A percentile compares a stretch with the other conserved stretches of the same genome.
phyloP scores from a whole-genome alignment of 768 basidiomycete genomes.

The Panaeolus papilionaceus region DNA sequence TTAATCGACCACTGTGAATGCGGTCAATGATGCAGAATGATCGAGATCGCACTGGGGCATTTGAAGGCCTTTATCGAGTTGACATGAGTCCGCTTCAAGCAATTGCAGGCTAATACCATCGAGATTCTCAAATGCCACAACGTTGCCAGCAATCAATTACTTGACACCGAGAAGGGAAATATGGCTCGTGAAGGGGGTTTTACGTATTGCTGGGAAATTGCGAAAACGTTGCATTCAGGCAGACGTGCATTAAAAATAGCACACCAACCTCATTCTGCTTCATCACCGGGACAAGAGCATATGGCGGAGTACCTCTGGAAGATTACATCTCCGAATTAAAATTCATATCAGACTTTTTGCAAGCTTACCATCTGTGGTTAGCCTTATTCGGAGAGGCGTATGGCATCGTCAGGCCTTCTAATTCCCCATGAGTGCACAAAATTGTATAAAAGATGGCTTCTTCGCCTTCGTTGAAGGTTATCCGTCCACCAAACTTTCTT shows the following conservation, averaged over 20 bases:
- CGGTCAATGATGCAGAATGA: no score
- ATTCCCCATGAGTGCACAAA: background rate
- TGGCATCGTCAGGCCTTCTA: background rate
- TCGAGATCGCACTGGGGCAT: no score
- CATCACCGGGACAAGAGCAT: background rate
- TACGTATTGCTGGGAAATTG: background rate
- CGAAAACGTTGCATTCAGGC: background rate
- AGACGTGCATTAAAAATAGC: constrained; percentile 2
- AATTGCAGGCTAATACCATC: background rate
- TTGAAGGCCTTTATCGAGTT: background rate
- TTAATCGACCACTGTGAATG: no score
- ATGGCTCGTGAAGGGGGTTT: background rate
- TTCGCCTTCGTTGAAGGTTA: background rate
- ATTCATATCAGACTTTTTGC: background rate
- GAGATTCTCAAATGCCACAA: background rate
- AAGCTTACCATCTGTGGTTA: constrained; percentile 3
- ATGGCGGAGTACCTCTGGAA: constrained; percentile 8
- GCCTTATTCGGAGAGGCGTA: background rate
- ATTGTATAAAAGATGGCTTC: background rate
- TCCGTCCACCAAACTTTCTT: background rate
- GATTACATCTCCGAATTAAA: constrained; percentile 7
- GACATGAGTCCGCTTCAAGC: background rate
- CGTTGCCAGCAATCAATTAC: background rate
- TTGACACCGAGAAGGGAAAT: background rate
- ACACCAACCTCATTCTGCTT: background rate